A percentile compares a stretch with the other conserved stretches of the same genome.
These are phyloP conservation scores for Yamadazyma oceani DNA, from an alignment of 1,139 yeast species.

Conservation along the genomic window DNA sequence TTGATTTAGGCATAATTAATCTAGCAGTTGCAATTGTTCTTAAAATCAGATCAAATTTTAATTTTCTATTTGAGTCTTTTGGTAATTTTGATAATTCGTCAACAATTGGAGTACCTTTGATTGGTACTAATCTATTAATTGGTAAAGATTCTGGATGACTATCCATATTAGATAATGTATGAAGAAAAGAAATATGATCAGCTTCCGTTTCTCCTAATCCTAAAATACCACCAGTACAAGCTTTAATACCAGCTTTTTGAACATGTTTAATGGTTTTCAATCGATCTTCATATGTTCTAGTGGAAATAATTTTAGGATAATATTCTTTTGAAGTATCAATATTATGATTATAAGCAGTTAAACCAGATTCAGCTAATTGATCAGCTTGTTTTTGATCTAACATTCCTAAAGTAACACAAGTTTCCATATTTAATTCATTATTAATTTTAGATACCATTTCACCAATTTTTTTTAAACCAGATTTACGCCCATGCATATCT, in stretches of 20 bases:
- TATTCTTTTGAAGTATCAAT: conserved; percentile 79
- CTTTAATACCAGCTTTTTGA: conserved; percentile 63
- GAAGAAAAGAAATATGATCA: conserved; percentile 68
- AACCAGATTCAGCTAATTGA: conserved; percentile 61
- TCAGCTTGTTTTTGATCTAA: conserved; percentile 60
- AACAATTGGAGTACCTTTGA: conserved; percentile 76
- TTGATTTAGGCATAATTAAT: conserved; percentile 68
- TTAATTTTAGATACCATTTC: conserved; percentile 68
- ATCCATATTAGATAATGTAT: conserved; percentile 66
- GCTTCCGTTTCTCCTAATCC: conserved; percentile 76
- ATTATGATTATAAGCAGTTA: conserved; percentile 81
- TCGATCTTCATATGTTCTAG: conserved; percentile 71
- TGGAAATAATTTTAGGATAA: conserved; percentile 68
- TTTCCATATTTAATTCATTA: conserved; percentile 63
- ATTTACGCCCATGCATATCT: conserved; percentile 77
- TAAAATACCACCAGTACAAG: conserved; percentile 78
- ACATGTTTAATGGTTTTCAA: conserved; percentile 65
- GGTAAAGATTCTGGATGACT: conserved; percentile 80
- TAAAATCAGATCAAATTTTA: conserved; percentile 60
- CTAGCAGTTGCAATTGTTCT: conserved; percentile 78
- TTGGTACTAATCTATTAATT: conserved; percentile 76
- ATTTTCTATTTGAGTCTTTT: conserved; percentile 36
- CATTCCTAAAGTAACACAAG: conserved; percentile 84
- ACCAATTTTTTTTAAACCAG: conserved; percentile 60
- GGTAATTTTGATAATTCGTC: conserved; percentile 48